Conservation (phyloP, 2,329 filamentous ascomycete species). For the Beauveria brongniartii region DNA sequence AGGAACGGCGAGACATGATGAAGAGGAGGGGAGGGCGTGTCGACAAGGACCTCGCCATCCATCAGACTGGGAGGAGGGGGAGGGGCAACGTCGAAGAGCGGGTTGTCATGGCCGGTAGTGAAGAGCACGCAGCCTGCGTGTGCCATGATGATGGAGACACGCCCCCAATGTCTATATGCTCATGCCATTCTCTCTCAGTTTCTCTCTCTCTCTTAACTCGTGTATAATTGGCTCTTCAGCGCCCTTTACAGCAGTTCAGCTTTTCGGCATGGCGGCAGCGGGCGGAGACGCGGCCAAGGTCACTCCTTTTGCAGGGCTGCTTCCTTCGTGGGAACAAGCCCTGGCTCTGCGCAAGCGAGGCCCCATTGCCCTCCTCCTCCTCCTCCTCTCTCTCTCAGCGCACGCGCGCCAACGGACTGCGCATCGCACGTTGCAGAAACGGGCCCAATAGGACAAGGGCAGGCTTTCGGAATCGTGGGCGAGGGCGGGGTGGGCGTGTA, state of each 20-base stretch:
- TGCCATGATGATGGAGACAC: conserved; percentile 2
- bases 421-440: background rate
- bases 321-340: background rate
- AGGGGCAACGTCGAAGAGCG: background rate
- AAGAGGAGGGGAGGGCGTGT: conserved; percentile 9
- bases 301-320: conserved; percentile 1
- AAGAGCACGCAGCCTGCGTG: background rate
- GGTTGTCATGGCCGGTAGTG: background rate
- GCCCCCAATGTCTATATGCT: background rate
- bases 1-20: conserved; percentile 9
- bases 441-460: background rate
- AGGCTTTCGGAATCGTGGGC: background rate
- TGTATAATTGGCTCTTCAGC: too few relatives aligned
- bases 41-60: background rate
- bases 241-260: background rate
- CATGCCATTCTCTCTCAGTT: background rate
- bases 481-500: background rate
- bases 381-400: background rate
- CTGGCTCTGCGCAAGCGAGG: background rate
- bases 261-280: background rate
- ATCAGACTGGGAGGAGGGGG: background rate
- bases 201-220: background rate
- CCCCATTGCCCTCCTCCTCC: background rate
- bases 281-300: background rate
- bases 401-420: background rate